Conservation (phyloP, 129 eudicot species). For the Sambucus nigra region DNA sequence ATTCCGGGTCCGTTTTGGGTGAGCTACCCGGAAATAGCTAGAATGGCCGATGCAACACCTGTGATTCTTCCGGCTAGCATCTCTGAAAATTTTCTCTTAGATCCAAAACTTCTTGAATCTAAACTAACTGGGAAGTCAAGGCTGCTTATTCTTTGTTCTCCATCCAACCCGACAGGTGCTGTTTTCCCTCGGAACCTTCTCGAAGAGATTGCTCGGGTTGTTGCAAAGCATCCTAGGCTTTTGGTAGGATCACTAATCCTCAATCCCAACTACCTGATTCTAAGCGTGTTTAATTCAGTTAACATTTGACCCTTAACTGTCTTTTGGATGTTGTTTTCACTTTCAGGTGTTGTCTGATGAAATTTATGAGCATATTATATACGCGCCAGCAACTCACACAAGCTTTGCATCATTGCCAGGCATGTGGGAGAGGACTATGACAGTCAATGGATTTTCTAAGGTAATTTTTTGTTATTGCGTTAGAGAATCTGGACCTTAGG, state of each 20-base stretch:
- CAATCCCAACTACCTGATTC: not conserved
- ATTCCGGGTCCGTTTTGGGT: conserved; percentile 98
- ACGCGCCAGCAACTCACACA: conserved; percentile 82
- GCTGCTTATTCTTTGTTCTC: conserved; percentile 84
- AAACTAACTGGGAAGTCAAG: conserved; percentile 81
- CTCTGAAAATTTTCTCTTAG: conserved; percentile 79
- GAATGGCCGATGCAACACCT: conserved; percentile 88
- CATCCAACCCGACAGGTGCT: conserved; percentile 93
- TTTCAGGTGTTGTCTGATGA: conserved; percentile 84
- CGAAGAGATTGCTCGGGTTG: conserved; percentile 73
- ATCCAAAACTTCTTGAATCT: conserved; percentile 78
- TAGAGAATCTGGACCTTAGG: conserved; percentile 1
- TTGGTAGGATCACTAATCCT: conserved; percentile 34
- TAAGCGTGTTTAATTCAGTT: conserved; percentile 1
- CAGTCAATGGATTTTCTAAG: conserved; percentile 96
- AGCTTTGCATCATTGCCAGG: conserved; percentile 99
- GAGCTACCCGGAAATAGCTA: conserved; percentile 98
- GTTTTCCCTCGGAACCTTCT: conserved; percentile 71
- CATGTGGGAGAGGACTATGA: conserved; percentile 94
- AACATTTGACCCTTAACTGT: not conserved
- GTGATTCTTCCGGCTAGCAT: conserved; percentile 77
- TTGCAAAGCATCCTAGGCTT: conserved; percentile 91
- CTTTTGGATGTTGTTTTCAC: conserved; percentile 2
- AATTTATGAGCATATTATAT: conserved; percentile 90
- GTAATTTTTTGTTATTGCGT: conserved; percentile 22